phyloP scores from a whole-genome alignment of 192 early-diverging fungal genomes.

The Linnemannia hyalina region DNA sequence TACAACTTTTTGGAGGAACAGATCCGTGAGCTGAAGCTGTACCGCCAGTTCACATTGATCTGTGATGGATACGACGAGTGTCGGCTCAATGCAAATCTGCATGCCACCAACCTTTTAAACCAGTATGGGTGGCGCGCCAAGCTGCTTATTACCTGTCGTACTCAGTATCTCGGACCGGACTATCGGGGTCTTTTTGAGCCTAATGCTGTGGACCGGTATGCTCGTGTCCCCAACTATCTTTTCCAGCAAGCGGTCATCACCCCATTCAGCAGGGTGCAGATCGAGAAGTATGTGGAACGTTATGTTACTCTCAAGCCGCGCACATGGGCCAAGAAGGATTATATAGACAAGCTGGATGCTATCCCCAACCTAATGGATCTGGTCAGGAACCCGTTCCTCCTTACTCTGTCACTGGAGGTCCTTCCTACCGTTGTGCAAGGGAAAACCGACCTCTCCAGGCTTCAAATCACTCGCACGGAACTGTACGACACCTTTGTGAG shows the following conservation, averaged over 20 bases:
- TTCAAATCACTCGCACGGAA: not conserved
- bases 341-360: not conserved
- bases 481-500: conserved; percentile 20
- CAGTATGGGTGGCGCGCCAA: conserved; percentile 11
- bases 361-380: conserved; percentile 18
- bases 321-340: not conserved
- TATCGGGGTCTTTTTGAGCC: conserved; percentile 21
- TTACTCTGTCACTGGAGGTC: conserved; percentile 14
- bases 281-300: conserved; percentile 1
- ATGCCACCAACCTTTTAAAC: not conserved
- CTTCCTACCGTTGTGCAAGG: not conserved
- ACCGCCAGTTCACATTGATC: not conserved
- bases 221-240: not conserved
- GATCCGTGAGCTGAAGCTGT: not conserved
- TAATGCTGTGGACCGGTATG: not conserved
- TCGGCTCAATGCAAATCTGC: not conserved
- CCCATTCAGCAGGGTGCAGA: conserved; percentile 13
- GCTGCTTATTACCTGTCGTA: conserved; percentile 24
- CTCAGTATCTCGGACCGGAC: conserved; percentile 20
- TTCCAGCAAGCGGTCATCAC: conserved; percentile 31
- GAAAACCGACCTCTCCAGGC: not conserved
- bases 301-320: conserved; percentile 15
- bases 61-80: conserved; percentile 14
- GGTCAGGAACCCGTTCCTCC: conserved; percentile 25
- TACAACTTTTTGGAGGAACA: not conserved